Evolutionary conservation across 805 yeast genomes (phyloP), one percentile per base, ranked within the genome.

Genomic region (Candida dajiaensis): DNA sequence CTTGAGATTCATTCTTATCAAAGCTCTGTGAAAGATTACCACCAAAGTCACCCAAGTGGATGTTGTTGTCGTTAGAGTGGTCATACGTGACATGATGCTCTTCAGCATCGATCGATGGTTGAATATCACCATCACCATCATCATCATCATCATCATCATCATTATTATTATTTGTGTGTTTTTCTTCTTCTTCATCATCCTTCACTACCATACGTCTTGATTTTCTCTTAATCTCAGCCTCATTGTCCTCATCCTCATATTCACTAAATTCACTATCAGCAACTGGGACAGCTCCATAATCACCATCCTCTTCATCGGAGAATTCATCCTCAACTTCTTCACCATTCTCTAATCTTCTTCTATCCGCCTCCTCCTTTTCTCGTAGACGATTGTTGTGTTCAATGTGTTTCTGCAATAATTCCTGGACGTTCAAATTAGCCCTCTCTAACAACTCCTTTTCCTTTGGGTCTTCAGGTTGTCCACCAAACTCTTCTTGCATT

Each of bases 401-500:
- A 21, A 57, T 48, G 33, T 58, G 58, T 37, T 41, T 56, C 31
- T 53, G 50, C 43, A 59, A 41, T 6, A 58, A 46, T 11, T 50
- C 51, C 37, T 57, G 63, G 20, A 58, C 56, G 33, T 56, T 54
- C 15, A 50, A 25, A 15, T 48, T 55, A 16, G 57, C 52, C 38
- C 51, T 40, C 31, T 52, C 44, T 6, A 55, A n/a, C 51, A 67
- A 38, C 16, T 58, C 61, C 19, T 44, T 50, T 22, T 53, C 57
- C 60, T 72, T 57, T 50, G 74, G 78, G 46, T 66, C 62, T 51
- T 66, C 68, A 40, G 78, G 68, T 26, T 77, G 68, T 18, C 68
- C 67, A 43, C 70, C 61, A 15, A 67, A 76, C 52, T 81, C 68
- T 47, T 75, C 68, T 51, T 77, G 77, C 52, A 79, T 63, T 50